Base-by-base conservation (phyloP, 2,329 filamentous ascomycete genomes). In the Bisporella sp. region DNA sequence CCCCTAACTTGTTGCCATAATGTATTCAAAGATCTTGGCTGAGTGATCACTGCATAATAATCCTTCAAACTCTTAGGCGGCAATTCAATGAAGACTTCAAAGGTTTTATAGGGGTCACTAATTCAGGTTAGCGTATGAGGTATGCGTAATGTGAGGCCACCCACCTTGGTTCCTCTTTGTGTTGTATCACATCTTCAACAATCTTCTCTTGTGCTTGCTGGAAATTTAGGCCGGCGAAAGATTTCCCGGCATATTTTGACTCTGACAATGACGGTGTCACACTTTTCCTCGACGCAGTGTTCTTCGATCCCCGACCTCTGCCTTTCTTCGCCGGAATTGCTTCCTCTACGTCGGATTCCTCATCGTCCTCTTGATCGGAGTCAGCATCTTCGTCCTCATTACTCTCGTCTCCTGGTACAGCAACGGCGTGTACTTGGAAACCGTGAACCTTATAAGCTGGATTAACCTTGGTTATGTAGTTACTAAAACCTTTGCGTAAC, bases 171-270 rank as follows among this genome's bases (percentile, higher is more conserved):
- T 89, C 84, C 45, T 80, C 75, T 57, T 76, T 81, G 44, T 86
- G 78, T 5, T 71, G 66, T 9, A 92, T 75, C 54, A 92, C 68
- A 59, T 92, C 87, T 49, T 85, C 80, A 4, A 95, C 73, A 50
- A 96, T 81, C 71, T 89, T 89, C 59, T 95, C 88, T 64, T 96
- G 89, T 0, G 89, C 90, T 62, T 90, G 78, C 64, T 95, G 88
- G 64, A 95, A 92, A 7, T 66, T 84, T 46, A 91, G 79, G 5
- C 85, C 86, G 50, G 82, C 79, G 66, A 88, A 92, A 1, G 79
- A 74, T 4, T 77, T 69, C 46, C 72, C 70, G 49, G 80, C 73
- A 48, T 79, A 80, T 53, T 79, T 71, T 45, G 74, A 69, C 50
- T 81, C 76, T 5, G 74, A 69, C 49, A 74, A 75, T 44, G 66